Conservation (phyloP, 306 rosid species). For the Coriaria nepalensis region DNA sequence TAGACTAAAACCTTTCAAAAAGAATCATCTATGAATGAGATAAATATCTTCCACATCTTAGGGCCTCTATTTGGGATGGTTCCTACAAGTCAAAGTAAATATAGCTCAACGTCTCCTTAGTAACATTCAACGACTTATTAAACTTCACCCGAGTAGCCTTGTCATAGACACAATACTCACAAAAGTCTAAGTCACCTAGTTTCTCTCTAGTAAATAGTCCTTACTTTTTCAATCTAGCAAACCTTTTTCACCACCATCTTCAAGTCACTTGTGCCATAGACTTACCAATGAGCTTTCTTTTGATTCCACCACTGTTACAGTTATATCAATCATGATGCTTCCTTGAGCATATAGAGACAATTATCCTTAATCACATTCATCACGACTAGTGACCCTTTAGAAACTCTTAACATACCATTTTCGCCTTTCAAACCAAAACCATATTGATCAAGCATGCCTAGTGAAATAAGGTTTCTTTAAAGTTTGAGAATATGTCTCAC, state of each 20-base stretch:
- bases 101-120: neutral
- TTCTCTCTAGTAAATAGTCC: neutral
- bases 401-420: too few species aligned
- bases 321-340: neutral
- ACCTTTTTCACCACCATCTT: neutral
- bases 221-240: neutral
- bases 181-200: neutral
- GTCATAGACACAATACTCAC: neutral
- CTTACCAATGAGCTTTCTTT: neutral
- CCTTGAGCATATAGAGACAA: neutral
- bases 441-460: too few species aligned
- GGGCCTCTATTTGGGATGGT: neutral
- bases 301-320: neutral
- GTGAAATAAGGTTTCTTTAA: too few species aligned
- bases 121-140: neutral
- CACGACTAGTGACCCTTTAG: too few species aligned
- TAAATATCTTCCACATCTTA: neutral
- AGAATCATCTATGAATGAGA: neutral
- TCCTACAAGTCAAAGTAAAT: neutral
- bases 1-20: neutral
- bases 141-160: neutral
- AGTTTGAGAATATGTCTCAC: too few species aligned
- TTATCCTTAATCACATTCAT: too few species aligned
- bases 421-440: too few species aligned
- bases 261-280: neutral